Base-by-base conservation (phyloP, 805 yeast species). In the Pichia manshurica region DNA sequence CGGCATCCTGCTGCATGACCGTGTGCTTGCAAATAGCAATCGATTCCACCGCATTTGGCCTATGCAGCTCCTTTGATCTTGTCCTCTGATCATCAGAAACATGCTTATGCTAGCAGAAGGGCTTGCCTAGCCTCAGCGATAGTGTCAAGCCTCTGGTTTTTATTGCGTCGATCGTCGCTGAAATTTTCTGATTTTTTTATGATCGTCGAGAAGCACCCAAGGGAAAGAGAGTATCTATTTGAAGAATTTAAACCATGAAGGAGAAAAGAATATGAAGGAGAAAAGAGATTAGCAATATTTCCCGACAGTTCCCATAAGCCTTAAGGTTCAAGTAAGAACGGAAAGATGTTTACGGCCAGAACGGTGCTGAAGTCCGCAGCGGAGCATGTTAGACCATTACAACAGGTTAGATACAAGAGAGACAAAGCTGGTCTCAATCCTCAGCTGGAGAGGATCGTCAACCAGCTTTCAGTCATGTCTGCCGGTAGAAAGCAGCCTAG, bases 401-500 rank as follows among this genome's bases (percentile, higher is more conserved):
- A 23, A 72, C 72, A 44, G 70, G 74, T 41, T 72, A 76, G 63
- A 69, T 52, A 52, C 36, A 66, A 61, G 48, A 56, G 66, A 48
- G 60, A 59, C 23, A 41, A 41, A 13, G 44, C 44, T 15, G 59
- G 56, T 20, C 49, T 67, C n/a, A 55, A 55, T 25, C 66, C 67
- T 13, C 63, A 56, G 25, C 55, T 53, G 4, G 67, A 67, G 48
- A 57, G 52, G 44, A 52, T 63, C 23, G 64, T 63, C 25, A 64
- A 71, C 43, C 84, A 82, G 68, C 74, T 91, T 53, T 83, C 95
- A 36, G 96, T 91, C 20, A 65, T 90, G 56, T 80, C 93, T 12
- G 96, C 95, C 7, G 77, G 84, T 49, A 82, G 89, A 70, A 91
- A 89, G 66, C 90, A 83, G 66, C 99, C 99, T 40, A 79, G 81